Evolutionary conservation across 225 moss, liverwort and hornwort genomes (phyloP), one percentile per base, ranked within the genome.

Genomic region (Marchantia paleacea): DNA sequence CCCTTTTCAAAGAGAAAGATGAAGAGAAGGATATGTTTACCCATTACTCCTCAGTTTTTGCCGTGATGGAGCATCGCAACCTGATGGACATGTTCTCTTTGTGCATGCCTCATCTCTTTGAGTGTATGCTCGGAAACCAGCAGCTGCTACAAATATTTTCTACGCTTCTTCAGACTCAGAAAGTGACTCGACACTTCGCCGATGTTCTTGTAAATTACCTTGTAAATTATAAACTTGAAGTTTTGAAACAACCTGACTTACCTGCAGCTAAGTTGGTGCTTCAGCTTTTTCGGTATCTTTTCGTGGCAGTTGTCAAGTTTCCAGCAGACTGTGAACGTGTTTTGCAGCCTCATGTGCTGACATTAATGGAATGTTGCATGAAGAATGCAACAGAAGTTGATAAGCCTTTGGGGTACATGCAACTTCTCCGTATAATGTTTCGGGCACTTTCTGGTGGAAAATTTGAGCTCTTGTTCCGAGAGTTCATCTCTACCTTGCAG

Each of bases 41-140:
- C 78, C 99, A 99, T 78, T 99, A 91, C 84, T 94, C 91, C 18
- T 94, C 99, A 80, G 99, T 99, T 69, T 99, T 99, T 85, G 94
- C 95, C 82, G 99, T 99, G 83, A 94, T 99, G 99, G 99, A 99
- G 88, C 94, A 94, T 79, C 94, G 99, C 69, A 95, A 99, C 88
- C 84, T 99, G 83, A 99, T 99, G 99, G 99, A 99, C 81, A 95
- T 99, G 95, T 99, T 99, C 77, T 99, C 99, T 69, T 89, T 99
- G 87, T 99, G 95, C 85, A 95, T 99, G 99, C 99, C 92, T 87
- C 99, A 94, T 81, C 90, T 99, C 49, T 99, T 99, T 88, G 99
- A 99, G 80, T 99, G 99, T 87, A 94, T 99, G 99, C 89, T 94
- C 80, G 91, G 83, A 18, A 99, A 95, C 85, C 90, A 85, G 75